These are phyloP conservation scores for Pseudopyrenochaeta lycopersici DNA, from an alignment of 2,329 filamentous ascomycete species.

Conservation along the genomic window DNA sequence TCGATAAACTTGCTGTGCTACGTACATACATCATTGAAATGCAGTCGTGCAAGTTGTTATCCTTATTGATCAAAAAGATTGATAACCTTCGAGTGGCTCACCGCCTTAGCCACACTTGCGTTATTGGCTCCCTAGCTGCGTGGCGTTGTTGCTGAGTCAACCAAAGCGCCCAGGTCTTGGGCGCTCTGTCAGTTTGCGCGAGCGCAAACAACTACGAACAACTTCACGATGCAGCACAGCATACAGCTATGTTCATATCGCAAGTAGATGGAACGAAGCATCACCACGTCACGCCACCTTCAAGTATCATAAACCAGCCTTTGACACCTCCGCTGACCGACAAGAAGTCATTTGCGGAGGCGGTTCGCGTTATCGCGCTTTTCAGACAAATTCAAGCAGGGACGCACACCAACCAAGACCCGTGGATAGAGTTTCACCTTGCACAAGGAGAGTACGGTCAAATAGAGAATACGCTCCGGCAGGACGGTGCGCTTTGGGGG, in stretches of 20 bases:
- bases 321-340: constrained; percentile 29
- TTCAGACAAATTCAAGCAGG: constrained; percentile 26
- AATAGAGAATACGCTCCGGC: constrained; percentile 15
- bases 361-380: constrained; percentile 22
- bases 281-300: constrained; percentile 23
- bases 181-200: constrained; percentile 1
- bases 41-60: too few species aligned
- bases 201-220: constrained; percentile 3
- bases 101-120: too few species aligned
- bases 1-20: too few species aligned
- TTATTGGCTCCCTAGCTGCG: too few species aligned
- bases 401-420: constrained; percentile 11
- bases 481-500: constrained; percentile 20
- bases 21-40: too few species aligned
- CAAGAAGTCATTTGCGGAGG: constrained; percentile 24
- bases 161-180: constrained; percentile 7
- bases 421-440: constrained; percentile 26
- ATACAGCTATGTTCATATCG: constrained; percentile 19
- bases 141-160: constrained; percentile 24
- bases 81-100: too few species aligned
- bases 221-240: constrained; percentile 19
- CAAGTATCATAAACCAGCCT: constrained; percentile 21
- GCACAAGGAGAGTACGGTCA: constrained; percentile 22
- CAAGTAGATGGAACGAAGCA: constrained; percentile 7
- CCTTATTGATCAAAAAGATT: too few species aligned